Percentiles rank a stretch among this genome's conserved stretches.
phyloP scores from a whole-genome alignment of 495 filamentous ascomycete species.

The Talaromyces trachyspermus region DNA sequence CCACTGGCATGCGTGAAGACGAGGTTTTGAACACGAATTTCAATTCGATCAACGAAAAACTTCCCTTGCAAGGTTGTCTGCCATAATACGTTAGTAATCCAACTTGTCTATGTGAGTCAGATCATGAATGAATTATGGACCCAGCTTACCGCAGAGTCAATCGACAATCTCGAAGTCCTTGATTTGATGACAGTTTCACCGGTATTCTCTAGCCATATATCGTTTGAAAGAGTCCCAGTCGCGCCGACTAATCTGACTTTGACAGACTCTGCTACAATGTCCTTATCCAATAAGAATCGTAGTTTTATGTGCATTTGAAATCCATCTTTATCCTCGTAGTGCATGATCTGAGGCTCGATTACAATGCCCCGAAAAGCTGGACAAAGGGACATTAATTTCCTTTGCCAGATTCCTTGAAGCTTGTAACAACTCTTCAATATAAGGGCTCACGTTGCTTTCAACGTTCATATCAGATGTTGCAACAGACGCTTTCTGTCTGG shows the following conservation, averaged over 20 bases:
- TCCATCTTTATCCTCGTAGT: constrained; percentile 67
- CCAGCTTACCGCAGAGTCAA: constrained; percentile 32
- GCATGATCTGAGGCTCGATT: constrained; percentile 61
- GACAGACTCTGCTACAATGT: constrained; percentile 58
- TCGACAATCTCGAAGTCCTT: constrained; percentile 28
- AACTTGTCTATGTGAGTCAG: too few species aligned
- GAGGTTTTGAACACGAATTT: constrained; percentile 61
- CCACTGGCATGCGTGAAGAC: constrained; percentile 43
- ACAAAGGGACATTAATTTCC: constrained; percentile 58
- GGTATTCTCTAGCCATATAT: constrained; percentile 36
- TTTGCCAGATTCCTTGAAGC: constrained; percentile 56
- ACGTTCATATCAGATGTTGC: constrained; percentile 32
- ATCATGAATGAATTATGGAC: background rate
- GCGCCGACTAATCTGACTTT: constrained; percentile 54
- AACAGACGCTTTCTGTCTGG: constrained; percentile 26
- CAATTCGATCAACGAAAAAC: constrained; percentile 68
- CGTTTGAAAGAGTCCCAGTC: constrained; percentile 23
- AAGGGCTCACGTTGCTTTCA: constrained; percentile 51
- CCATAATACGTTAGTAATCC: too few species aligned
- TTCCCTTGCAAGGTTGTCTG: constrained; percentile 62
- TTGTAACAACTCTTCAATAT: constrained; percentile 57
- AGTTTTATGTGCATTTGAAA: constrained; percentile 67
- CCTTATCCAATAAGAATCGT: constrained; percentile 63
- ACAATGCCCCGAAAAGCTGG: constrained; percentile 62
- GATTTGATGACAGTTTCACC: constrained; percentile 30